Base-by-base conservation (phyloP, 805 yeast genomes). In the Zygoascus biomembranicola region DNA sequence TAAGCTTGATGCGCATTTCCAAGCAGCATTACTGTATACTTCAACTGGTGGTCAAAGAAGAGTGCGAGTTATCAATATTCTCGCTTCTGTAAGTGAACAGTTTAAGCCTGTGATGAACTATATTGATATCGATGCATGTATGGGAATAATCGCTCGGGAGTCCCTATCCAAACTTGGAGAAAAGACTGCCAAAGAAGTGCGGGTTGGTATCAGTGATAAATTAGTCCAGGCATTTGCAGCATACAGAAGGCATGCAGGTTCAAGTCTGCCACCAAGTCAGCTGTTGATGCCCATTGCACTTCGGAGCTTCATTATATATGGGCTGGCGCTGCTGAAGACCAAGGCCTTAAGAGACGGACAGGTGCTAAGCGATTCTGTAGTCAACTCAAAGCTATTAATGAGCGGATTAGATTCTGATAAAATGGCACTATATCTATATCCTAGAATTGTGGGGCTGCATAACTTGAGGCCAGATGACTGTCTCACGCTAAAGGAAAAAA, bases 21-120 rank as follows among this genome's bases (percentile, higher is more conserved):
- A 94, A 69, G 85, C 87, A 1, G 97, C 98, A 0, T 60, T 94
- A 28, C 72, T 94, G 52, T 92, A 90, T 66, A 90, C 97, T 0
- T 86, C 89, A 47, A 64, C 75, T 1, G 75, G 76, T 48, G 99
- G 99, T 20, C 69, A 75, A 8, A 74, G 97, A 59, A 84, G 87
- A 61, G 92, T 94, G 14, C 77, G 99, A 57, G 90, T 90, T n/a
- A 78, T 87, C 49, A 94, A 94, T 64, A 73, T 82, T 53, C 84
- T 85, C n/a, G 80, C 87, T 47, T 87, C 95, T 0, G 90, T 88
- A 14, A 81, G 94, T 1, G 85, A 84, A 56, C 77, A 87, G 52
- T 70, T 85, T 43, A 77, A 77, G 49, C 90, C 85, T 53, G 84
- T 89, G 6, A 87, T 87, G 69, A 79, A 82, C 52, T 87, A 84